Evolutionary conservation across 1,284 basidiomycete species (phyloP).

Genomic region (Anthracocystis setariae): DNA sequence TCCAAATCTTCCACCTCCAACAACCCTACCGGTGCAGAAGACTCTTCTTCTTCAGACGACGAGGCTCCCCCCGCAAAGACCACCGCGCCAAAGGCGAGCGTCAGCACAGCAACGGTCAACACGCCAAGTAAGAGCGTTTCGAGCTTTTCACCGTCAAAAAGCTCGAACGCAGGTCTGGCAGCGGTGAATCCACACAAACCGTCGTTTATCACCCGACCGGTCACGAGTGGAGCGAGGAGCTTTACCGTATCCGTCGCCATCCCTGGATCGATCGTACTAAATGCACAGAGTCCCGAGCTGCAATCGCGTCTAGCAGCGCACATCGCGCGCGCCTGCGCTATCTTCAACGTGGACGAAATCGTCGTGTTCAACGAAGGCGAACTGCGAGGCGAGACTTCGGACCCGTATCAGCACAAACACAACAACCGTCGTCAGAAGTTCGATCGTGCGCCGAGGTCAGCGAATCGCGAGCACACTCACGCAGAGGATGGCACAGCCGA

Average conservation of each 20-base stretch:
- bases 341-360: slow-evolving; percentile 67
- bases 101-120: not conserved
- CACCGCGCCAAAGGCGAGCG: not conserved
- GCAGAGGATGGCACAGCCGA: slow-evolving; percentile 1
- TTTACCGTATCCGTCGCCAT: slow-evolving; percentile 64
- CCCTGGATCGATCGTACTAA: slow-evolving; percentile 64
- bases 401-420: slow-evolving; percentile 33
- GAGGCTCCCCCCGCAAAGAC: slow-evolving; percentile 1
- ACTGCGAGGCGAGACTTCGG: slow-evolving; percentile 9
- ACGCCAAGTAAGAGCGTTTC: not conserved
- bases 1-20: slow-evolving; percentile 6
- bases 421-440: slow-evolving; percentile 22
- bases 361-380: slow-evolving; percentile 60
- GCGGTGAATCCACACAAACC: slow-evolving; percentile 53
- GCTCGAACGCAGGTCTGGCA: not conserved
- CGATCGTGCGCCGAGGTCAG: slow-evolving; percentile 8
- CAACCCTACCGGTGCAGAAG: not conserved
- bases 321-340: slow-evolving; percentile 65
- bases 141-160: not conserved
- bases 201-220: slow-evolving; percentile 33
- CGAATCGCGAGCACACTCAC: slow-evolving; percentile 2
- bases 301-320: slow-evolving; percentile 62
- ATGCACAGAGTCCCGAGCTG: slow-evolving; percentile 66
- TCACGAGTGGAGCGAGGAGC: slow-evolving; percentile 20
- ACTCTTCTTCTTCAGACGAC: slow-evolving; percentile 14